Evolutionary conservation across 2,329 filamentous ascomycete genomes (phyloP).

Genomic region (Colletotrichum sansevieriae): DNA sequence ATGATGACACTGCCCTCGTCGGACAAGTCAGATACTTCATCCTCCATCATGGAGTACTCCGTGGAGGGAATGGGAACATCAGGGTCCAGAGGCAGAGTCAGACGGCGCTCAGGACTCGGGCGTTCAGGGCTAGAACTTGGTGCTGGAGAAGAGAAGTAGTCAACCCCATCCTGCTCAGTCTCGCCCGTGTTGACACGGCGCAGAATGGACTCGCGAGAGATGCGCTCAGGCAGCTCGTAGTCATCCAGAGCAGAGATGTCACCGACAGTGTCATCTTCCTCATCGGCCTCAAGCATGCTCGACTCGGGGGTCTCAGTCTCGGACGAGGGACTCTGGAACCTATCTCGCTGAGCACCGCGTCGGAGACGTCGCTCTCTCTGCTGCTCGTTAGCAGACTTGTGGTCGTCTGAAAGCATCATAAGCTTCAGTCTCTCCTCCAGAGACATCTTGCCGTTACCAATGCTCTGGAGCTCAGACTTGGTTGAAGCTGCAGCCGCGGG

Average conservation of each 20-base stretch:
- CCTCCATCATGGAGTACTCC: conserved; percentile 73
- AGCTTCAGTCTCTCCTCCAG: conserved; percentile 87
- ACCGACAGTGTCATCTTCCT: conserved; percentile 71
- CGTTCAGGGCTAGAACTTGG: conserved; percentile 70
- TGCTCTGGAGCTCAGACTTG: conserved; percentile 83
- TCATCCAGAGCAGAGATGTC: conserved; percentile 72
- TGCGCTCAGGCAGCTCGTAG: conserved; percentile 79
- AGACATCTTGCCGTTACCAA: conserved; percentile 82
- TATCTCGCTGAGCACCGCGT: conserved; percentile 68
- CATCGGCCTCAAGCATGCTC: conserved; percentile 54
- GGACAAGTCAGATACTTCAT: conserved; percentile 52
- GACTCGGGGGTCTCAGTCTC: conserved; percentile 52
- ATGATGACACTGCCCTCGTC: conserved; percentile 74
- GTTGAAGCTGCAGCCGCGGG: conserved; percentile 74
- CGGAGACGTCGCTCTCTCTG: conserved; percentile 78
- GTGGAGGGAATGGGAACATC: conserved; percentile 91
- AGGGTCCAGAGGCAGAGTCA: conserved; percentile 77
- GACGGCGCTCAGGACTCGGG: conserved; percentile 57
- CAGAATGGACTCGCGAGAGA: conserved; percentile 94
- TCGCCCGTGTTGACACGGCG: conserved; percentile 81
- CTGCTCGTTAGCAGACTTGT: conserved; percentile 72
- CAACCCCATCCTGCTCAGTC: conserved; percentile 65
- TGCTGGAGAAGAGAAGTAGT: conserved; percentile 73
- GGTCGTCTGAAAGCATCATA: conserved; percentile 86
- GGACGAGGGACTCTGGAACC: conserved; percentile 58